Conservation (phyloP, 2,329 filamentous ascomycete species). For the Aphanocladium album region DNA sequence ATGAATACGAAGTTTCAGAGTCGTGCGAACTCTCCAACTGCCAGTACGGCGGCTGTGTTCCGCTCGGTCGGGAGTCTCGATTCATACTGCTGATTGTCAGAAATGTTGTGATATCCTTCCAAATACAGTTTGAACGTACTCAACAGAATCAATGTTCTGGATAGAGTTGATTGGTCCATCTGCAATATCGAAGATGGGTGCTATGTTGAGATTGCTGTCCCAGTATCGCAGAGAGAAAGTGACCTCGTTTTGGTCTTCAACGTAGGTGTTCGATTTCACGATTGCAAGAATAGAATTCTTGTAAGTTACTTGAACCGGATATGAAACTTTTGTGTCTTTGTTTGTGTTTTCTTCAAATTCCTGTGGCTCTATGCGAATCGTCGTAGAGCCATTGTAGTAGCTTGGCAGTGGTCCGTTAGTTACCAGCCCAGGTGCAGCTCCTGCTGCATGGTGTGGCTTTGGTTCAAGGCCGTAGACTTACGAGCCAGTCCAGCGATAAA, state of each 20-base stretch:
- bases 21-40: not conserved
- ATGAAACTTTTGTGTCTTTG: not conserved
- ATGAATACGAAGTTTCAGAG: not conserved
- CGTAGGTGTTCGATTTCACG: conserved; percentile 1
- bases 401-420: not conserved
- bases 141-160: conserved; percentile 1
- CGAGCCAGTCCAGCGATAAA: conserved; percentile 9
- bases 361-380: not conserved
- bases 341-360: not conserved
- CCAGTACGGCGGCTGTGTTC: not conserved
- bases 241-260: not conserved
- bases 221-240: conserved; percentile 1
- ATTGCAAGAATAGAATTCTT: conserved; percentile 5
- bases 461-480: not conserved
- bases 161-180: conserved; percentile 4
- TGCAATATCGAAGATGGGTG: not conserved
- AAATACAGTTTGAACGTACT: not conserved
- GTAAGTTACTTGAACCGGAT: not conserved
- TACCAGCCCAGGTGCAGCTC: not conserved
- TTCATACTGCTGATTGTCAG: not conserved
- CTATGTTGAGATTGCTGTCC: conserved; percentile 5
- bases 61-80: not conserved
- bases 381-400: conserved; percentile 7
- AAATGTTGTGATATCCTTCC: not conserved
- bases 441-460: too few relatives aligned